phyloP scores from a whole-genome alignment of 108 stramenopile genomes.

The Ochromonas danica region DNA sequence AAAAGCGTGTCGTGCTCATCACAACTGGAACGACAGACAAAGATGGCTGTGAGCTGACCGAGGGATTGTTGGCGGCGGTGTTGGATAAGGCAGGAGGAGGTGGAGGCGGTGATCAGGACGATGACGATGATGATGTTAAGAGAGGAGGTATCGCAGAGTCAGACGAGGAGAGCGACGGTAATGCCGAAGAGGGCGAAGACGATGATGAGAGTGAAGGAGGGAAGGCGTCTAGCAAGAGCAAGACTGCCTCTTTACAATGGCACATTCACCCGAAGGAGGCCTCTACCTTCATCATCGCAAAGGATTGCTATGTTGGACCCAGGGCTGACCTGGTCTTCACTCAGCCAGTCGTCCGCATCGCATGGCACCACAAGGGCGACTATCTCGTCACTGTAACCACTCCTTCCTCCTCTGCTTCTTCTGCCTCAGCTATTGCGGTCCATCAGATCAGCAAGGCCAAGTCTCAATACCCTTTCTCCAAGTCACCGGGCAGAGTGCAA shows the following conservation, averaged over 20 bases:
- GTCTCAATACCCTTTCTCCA: constrained; percentile 84
- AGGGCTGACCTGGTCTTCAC: neutral
- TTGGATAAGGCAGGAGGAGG: constrained; percentile 56
- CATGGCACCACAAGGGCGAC: constrained; percentile 95
- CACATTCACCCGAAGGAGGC: too few relatives aligned
- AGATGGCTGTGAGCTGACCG: constrained; percentile 75
- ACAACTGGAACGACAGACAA: constrained; percentile 77
- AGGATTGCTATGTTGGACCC: neutral
- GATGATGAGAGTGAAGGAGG: neutral
- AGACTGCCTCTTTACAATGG: too few relatives aligned
- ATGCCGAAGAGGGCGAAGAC: constrained; percentile 12
- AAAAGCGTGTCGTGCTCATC: constrained; percentile 60
- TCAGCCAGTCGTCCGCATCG: constrained; percentile 42
- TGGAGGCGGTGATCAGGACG: constrained; percentile 17
- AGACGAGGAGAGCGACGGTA: neutral
- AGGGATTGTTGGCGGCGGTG: constrained; percentile 65
- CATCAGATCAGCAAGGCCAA: constrained; percentile 87
- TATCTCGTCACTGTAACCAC: constrained; percentile 93
- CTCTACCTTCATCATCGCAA: too few relatives aligned
- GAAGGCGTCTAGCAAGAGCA: too few relatives aligned
- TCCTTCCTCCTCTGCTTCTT: too few relatives aligned
- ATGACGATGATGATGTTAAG: neutral
- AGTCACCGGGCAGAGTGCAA: constrained; percentile 69
- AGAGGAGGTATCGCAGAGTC: neutral
- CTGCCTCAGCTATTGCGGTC: too few relatives aligned